Base-by-base conservation (phyloP, 2,329 filamentous ascomycete genomes). In the Cladophialophora exuberans region DNA sequence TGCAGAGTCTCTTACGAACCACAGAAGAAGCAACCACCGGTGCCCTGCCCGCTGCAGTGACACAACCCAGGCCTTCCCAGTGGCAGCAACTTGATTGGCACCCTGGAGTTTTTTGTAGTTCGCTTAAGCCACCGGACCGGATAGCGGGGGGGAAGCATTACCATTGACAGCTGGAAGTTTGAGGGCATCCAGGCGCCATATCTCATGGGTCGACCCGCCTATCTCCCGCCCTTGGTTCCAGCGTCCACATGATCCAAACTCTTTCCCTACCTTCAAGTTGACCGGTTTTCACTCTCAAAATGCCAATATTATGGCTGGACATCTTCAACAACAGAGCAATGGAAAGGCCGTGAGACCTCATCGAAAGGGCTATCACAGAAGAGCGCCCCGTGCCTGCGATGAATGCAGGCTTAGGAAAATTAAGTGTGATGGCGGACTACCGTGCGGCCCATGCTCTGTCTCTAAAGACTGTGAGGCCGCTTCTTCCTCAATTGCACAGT, bases 361-460 rank as follows among this genome's bases (percentile, higher is more conserved):
- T 30, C 52, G 52, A 20, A 62, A 62, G 28, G 49, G 51, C 3
- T 60, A 62, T 45, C 59, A 62, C 39, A 45, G 43, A 23, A 46
- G 61, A 22, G 56, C 53, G 7, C 54, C 55, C 9, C 48, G 58
- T 20, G 61, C 61, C 5, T 63, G 61, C 36, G 61, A 61, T 43
- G 61, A 63, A 44, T 63, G 61, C 42, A 51, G 59, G 3, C 39
- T 63, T 15, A 38, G 61, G 15, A 63, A 63, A 48, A 56, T 56
- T 25, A 63, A 63, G 25, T 63, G 61, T 31, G 59, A 61, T 36
- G 61, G 61, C 25, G 28, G n/a, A 11, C 52, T 55, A 20, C 61
- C 57, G 20, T 62, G 60, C 36, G 28, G 33, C 17, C 52, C 50
- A 13, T 62, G 60, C 52, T 52, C 30, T 13, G 23, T 60, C n/a